Conservation (phyloP, 768 basidiomycete genomes). For the Hebeloma cylindrosporum region DNA sequence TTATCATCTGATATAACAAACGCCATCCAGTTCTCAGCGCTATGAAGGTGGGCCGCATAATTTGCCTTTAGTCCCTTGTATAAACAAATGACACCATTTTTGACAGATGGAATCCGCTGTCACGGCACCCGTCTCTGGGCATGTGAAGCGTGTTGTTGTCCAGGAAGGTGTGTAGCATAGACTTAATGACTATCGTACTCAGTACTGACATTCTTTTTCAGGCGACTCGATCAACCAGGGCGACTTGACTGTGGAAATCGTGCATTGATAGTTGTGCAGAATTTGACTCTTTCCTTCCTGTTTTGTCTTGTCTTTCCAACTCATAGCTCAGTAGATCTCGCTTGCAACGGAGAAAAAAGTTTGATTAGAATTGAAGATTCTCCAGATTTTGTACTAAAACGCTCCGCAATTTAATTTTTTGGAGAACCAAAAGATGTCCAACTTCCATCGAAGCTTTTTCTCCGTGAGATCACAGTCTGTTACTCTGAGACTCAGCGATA, state of each 20-base stretch:
- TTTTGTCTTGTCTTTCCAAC: too few species aligned
- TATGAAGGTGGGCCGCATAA: constrained; percentile 76
- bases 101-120: constrained; percentile 95
- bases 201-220: constrained; percentile 26
- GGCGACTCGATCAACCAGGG: constrained; percentile 96
- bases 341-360: too few species aligned
- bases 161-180: constrained; percentile 62
- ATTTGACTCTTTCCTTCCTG: too few species aligned
- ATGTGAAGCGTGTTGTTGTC: constrained; percentile 91
- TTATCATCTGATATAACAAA: constrained; percentile 22
- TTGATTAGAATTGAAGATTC: too few species aligned
- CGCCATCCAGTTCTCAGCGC: constrained; percentile 76
- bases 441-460: too few species aligned
- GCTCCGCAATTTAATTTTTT: too few species aligned
- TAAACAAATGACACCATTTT: constrained; percentile 19
- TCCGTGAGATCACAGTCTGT: too few species aligned
- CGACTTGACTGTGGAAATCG: constrained; percentile 86
- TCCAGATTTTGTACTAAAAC: too few species aligned
- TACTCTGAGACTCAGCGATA: constrained; percentile 5
- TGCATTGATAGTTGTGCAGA: constrained; percentile 33
- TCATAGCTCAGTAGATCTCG: too few species aligned
- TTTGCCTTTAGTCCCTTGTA: constrained; percentile 6
- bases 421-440: too few species aligned
- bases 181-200: background rate
- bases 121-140: constrained; percentile 94